Evolutionary conservation across 768 basidiomycete genomes (phyloP), one percentile per base, ranked within the genome.

Genomic region (Amanita rubescens): DNA sequence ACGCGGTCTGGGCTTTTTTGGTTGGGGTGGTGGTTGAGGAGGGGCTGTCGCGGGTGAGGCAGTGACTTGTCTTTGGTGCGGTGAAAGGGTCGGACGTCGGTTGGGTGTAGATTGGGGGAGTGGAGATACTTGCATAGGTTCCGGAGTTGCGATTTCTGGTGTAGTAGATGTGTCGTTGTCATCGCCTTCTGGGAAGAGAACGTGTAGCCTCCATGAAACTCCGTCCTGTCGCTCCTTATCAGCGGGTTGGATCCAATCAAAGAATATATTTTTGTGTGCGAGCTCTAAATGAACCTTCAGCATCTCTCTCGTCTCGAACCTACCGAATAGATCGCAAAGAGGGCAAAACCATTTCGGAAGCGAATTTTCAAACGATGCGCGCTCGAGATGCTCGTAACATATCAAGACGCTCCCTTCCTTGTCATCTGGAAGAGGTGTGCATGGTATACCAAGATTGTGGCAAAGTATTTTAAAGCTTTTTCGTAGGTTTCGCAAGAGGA

Each of bases 401-500:
- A 60, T 59, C 56, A 35, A 67, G 60, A 61, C 51, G 57, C 24
- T 69, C 55, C 43, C 60, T 37, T 33, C n/a, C 56, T 38, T 50
- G 57, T 55, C 60, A 51, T 43, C 55, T 50, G 35, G 62, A 56
- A 39, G 60, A 49, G 17, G 42, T 22, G 50, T 47, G 10, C 67
- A 67, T 3, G 70, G 67, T 24, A 84, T 60, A 9, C 69, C 66
- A 12, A 67, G 58, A 34, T 49, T 55, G 25, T 51, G 57, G 60
- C 82, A 85, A 19, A 69, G 69, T 17, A 55, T 35, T n/a, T 51
- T 55, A 60, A 86, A 86, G 1, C 79, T 78, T 2, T 46, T 58
- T 12, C 72, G 69, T 15, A 87, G 59, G 57, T 78, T 80, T 10
- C 80, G 77, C 24, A 63, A 67, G 19, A 84, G 68, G 60, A 86